Conservation (phyloP, 139 green algal genomes). For the Chlamydomonas sp. region DNA sequence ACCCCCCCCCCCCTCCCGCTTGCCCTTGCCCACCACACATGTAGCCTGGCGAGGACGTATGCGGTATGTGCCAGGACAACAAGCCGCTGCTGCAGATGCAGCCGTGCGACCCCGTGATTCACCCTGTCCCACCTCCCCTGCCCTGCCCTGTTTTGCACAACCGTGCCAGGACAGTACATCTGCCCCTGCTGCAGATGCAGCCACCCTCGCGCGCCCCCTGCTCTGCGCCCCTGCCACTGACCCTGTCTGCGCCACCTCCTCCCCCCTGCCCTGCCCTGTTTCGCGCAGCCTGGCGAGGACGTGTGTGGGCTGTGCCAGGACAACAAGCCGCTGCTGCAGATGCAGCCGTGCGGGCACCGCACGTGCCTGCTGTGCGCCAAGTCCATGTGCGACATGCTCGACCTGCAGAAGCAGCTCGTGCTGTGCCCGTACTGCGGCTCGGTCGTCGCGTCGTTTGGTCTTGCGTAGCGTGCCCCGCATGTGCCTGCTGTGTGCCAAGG, state of each 20-base stretch:
- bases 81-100: slow-evolving; percentile 1
- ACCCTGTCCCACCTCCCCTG: too few relatives aligned
- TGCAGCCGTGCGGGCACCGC: neutral
- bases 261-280: too few relatives aligned
- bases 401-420: slow-evolving; percentile 10
- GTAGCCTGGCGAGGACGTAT: slow-evolving; percentile 6
- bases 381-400: slow-evolving; percentile 9
- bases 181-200: too few relatives aligned
- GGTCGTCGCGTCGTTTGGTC: neutral
- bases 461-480: neutral
- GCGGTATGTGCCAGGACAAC: slow-evolving; percentile 13
- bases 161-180: too few relatives aligned
- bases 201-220: too few relatives aligned
- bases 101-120: too few relatives aligned
- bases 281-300: slow-evolving; percentile 5
- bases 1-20: too few relatives aligned
- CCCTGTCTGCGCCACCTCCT: too few relatives aligned
- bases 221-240: too few relatives aligned
- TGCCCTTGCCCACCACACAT: too few relatives aligned
- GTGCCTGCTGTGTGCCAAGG: neutral
- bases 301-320: slow-evolving; percentile 14
- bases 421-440: slow-evolving; percentile 10
- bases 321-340: slow-evolving; percentile 5
- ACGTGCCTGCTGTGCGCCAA: slow-evolving; percentile 12
- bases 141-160: too few relatives aligned